Evolutionary conservation across 225 moss, liverwort and hornwort species (phyloP).

Genomic region (Pseudisothecium myosuroides): DNA sequence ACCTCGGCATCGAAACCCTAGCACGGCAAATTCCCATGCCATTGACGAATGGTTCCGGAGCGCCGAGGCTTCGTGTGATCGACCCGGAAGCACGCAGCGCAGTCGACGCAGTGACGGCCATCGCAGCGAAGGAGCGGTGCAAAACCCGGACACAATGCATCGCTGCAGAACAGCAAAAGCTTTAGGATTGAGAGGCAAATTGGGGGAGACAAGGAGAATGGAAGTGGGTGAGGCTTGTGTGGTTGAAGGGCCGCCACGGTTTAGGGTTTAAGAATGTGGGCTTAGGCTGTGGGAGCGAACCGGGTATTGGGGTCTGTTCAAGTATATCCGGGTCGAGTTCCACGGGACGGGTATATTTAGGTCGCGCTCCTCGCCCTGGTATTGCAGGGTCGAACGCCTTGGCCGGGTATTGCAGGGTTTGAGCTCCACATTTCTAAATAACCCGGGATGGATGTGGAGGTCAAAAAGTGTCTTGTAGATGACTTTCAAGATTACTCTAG

Average conservation of each 20-base stretch:
- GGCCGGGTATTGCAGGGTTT: neutral
- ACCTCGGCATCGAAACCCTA: neutral
- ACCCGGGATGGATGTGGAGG: neutral
- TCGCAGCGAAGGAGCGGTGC: slow-evolving; percentile 11
- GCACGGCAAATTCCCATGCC: neutral
- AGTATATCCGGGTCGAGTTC: neutral
- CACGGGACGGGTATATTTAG: neutral
- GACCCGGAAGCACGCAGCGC: neutral
- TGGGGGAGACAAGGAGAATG: no score
- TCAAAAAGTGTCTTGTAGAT: fast-evolving
- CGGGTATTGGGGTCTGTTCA: neutral
- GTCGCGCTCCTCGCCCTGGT: neutral
- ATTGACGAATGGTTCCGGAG: neutral
- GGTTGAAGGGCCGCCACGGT: neutral
- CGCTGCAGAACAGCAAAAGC: neutral
- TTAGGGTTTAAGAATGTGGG: neutral
- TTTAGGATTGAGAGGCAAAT: neutral
- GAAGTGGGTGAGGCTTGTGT: neutral
- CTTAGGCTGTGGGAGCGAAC: neutral
- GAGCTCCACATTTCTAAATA: no score
- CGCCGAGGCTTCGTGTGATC: neutral
- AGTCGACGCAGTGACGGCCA: slow-evolving; percentile 12
- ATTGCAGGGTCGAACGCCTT: neutral
- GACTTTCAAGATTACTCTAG: neutral
- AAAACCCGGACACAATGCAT: slow-evolving; percentile 10